These are phyloP conservation scores for Macrophomina pseudophaseolina DNA, from an alignment of 2,329 filamentous ascomycete species.

Conservation along the genomic window DNA sequence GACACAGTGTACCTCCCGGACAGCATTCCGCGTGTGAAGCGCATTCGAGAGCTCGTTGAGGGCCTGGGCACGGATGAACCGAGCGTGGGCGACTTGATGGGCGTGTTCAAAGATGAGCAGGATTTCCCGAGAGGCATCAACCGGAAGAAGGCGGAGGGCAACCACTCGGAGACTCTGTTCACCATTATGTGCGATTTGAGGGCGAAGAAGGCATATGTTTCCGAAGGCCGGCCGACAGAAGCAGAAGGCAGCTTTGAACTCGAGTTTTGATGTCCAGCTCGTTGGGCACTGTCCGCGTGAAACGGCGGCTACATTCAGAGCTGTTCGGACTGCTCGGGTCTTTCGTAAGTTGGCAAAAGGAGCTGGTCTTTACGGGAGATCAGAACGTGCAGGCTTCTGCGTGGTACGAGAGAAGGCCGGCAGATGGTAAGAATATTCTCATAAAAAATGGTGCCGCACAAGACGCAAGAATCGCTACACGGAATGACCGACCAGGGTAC, in stretches of 20 bases:
- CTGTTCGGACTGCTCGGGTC: too few relatives aligned
- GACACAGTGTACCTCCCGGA: conserved; percentile 53
- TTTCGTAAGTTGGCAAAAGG: too few relatives aligned
- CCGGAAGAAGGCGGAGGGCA: conserved; percentile 27
- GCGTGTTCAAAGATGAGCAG: conserved; percentile 30
- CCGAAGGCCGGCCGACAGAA: conserved; percentile 39
- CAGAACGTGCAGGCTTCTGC: too few relatives aligned
- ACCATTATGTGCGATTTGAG: conserved; percentile 46
- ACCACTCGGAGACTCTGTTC: conserved; percentile 33
- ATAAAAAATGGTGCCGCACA: too few relatives aligned
- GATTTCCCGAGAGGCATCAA: conserved; percentile 36
- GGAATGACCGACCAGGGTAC: too few relatives aligned
- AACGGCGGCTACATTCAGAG: neutral
- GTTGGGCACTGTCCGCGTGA: neutral
- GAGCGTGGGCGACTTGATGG: conserved; percentile 35
- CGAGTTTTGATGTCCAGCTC: conserved; percentile 25
- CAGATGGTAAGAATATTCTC: too few relatives aligned
- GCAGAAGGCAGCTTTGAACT: conserved; percentile 36
- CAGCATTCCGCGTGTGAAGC: conserved; percentile 42
- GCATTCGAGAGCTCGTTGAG: conserved; percentile 43
- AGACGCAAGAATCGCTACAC: too few relatives aligned
- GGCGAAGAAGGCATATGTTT: conserved; percentile 37
- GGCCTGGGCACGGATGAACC: conserved; percentile 33
- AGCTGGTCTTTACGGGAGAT: too few relatives aligned
- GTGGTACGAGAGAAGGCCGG: too few relatives aligned